These are phyloP conservation scores for Tetrapisispora arboricola DNA, from an alignment of 805 yeast genomes.

Conservation along the genomic window DNA sequence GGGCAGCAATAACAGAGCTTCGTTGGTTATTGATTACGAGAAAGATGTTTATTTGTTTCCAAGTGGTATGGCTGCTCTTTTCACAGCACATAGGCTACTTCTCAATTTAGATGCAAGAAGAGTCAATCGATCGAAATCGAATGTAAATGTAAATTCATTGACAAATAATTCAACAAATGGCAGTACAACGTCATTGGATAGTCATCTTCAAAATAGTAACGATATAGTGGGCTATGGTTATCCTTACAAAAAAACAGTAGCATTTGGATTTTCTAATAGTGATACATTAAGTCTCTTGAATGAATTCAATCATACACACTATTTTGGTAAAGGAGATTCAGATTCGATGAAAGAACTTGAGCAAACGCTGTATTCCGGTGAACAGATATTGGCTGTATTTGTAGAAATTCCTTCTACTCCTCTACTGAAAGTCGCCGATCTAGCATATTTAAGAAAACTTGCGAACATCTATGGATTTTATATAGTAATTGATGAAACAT, in stretches of 20 bases:
- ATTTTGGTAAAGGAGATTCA: conserved; percentile 77
- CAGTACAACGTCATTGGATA: background rate
- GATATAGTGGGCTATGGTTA: conserved; percentile 20
- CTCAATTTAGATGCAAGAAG: conserved; percentile 30
- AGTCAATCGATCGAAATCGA: conserved; percentile 20
- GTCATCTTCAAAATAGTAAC: background rate
- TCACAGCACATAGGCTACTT: conserved; percentile 60
- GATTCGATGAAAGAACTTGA: conserved; percentile 53
- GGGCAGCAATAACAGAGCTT: background rate
- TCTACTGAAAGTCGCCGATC: conserved; percentile 74
- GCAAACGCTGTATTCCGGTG: conserved; percentile 47
- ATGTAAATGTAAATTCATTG: conserved; percentile 5
- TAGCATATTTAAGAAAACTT: conserved; percentile 51
- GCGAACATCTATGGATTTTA: conserved; percentile 64
- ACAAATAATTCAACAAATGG: conserved; percentile 2
- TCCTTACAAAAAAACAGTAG: conserved; percentile 54
- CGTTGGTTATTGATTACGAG: conserved; percentile 26
- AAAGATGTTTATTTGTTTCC: conserved; percentile 78
- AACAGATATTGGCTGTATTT: conserved; percentile 62
- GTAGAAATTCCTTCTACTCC: conserved; percentile 96
- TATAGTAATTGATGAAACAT: conserved; percentile 87
- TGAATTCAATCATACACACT: conserved; percentile 88
- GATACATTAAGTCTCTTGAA: conserved; percentile 78
- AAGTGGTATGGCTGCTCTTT: conserved; percentile 89
- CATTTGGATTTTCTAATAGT: conserved; percentile 94